Evolutionary conservation across 768 basidiomycete genomes (phyloP).

Genomic region (Dendrothele bispora): DNA sequence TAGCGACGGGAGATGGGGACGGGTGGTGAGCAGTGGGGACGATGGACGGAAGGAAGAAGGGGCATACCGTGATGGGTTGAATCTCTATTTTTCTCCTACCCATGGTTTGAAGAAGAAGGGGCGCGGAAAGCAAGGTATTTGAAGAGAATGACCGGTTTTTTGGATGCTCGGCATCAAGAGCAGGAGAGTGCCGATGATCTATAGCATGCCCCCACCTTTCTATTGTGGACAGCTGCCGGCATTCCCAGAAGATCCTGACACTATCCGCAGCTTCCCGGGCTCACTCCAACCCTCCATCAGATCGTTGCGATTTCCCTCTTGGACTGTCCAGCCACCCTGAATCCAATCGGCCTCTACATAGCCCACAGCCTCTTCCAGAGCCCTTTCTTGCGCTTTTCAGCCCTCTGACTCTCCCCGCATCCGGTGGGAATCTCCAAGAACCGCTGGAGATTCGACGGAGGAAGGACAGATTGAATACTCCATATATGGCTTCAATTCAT

Average conservation of each 20-base stretch:
- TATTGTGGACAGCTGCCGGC: conserved; percentile 6
- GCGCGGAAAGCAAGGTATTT: neutral
- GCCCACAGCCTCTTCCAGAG: too few species aligned
- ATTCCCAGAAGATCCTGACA: neutral
- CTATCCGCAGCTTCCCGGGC: neutral
- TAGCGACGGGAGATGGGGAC: neutral
- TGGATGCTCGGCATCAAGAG: conserved; percentile 8
- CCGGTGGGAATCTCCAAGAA: too few species aligned
- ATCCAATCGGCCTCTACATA: too few species aligned
- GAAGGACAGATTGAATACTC: too few species aligned
- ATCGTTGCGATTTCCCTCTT: neutral
- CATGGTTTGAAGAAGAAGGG: conserved; percentile 37
- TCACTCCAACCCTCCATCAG: neutral
- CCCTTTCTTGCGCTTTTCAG: too few species aligned
- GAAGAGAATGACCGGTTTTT: too few species aligned
- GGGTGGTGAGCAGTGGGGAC: conserved; percentile 12
- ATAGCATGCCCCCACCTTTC: conserved; percentile 5
- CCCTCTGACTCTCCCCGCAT: too few species aligned
- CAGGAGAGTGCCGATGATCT: conserved; percentile 6
- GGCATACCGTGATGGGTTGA: conserved; percentile 73
- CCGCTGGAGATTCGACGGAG: too few species aligned
- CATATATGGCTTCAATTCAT: too few species aligned
- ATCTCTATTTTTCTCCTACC: conserved; percentile 83
- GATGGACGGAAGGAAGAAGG: conserved; percentile 16
- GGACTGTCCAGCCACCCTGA: too few species aligned